Base-by-base conservation (phyloP, 1,284 basidiomycete species). In the Austroboletus sp. region DNA sequence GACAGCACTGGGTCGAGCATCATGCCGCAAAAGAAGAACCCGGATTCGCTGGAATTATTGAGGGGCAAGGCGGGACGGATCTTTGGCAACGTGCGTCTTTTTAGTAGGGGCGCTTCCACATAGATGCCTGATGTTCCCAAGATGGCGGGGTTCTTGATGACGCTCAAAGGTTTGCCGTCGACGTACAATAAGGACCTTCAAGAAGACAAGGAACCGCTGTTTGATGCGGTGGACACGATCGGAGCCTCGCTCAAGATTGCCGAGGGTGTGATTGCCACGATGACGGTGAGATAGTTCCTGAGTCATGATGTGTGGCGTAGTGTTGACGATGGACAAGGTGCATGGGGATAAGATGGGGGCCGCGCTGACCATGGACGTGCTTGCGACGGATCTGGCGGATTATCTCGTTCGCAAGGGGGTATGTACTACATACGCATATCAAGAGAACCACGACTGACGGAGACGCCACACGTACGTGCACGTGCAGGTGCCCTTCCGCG, bases 1-100 rank as follows among this genome's bases (percentile, higher is more conserved):
- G 12, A n/a, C n/a, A 94, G 91, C 66, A 98, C 95, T 29, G 95
- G 95, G 10, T 97, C 94, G 33, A 97, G 93, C 53, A 98, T 98
- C 65, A 98, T 98, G 95, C 95, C 95, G 2, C 95, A 98, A 66
- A 98, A 98, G 75, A 98, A 98, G 73, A 98, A 98, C 67, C 92
- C 96, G 0, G 95, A 98, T 67, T 96, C 92, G 25, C 72, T 96
- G 39, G 96, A 98, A 66, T 75, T 98, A 21, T 75, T 98, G 46
- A 84, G 95, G 50, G 95, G 95, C 54, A 98, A 98, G 70, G 82
- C 87, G 21, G 95, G 96, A 7, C 85, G 95, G 31, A 78, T 96
- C 31, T 96, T 97, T 68, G 95, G 95, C 51, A 86, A 92, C 61
- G 88, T 87, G 57, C 52, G 78, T 53, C 21, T 31, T 21, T n/a